Base-by-base conservation (phyloP, 2,329 filamentous ascomycete genomes). In the Cladophialophora carrionii region DNA sequence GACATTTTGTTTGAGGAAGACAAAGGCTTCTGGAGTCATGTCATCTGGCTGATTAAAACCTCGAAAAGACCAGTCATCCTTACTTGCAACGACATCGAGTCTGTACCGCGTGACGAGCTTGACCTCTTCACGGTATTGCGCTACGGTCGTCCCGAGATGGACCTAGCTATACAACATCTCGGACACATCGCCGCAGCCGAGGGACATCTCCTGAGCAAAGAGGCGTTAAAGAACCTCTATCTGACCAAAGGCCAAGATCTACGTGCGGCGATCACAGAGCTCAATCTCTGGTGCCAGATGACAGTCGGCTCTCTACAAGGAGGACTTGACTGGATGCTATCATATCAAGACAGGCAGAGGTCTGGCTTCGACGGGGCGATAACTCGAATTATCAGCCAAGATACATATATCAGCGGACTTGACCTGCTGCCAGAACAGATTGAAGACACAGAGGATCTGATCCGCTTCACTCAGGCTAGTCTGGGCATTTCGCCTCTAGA, bases 251-350 rank as follows among this genome's bases (percentile, higher is more conserved):
- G 83, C 1, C 78, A 83, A 31, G 95, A 99, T 74, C 79, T 99
- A 12, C 88, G 95, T 61, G 91, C 89, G 24, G 88, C 89, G 1
- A 86, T 99, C 56, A 88, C 85, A 62, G 92, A 98, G 67, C 83
- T 99, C 31, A 89, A 96, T 74, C 95, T 96, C 74, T 99, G 94
- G 94, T 99, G 96, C 75, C 95, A 99, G 75, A 92, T 98, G 78
- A 92, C 90, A 0, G 87, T 99, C 9, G 96, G 95, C 4, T 95
- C 96, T 74, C 83, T 87, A n/a, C 90, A 90, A 71, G 90, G 90
- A 22, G 94, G 95, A 0, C 85, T 96, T 52, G 90, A 94, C 72
- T 99, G 96, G 94, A 91, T 96, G 89, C 63, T 94, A 88, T 90
- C 91, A 8, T 85, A 83, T 52, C 90, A 90, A 0, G 82, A 82